Conservation (phyloP, 2,329 filamentous ascomycete genomes). For the Arthrobotrys entomopaga region DNA sequence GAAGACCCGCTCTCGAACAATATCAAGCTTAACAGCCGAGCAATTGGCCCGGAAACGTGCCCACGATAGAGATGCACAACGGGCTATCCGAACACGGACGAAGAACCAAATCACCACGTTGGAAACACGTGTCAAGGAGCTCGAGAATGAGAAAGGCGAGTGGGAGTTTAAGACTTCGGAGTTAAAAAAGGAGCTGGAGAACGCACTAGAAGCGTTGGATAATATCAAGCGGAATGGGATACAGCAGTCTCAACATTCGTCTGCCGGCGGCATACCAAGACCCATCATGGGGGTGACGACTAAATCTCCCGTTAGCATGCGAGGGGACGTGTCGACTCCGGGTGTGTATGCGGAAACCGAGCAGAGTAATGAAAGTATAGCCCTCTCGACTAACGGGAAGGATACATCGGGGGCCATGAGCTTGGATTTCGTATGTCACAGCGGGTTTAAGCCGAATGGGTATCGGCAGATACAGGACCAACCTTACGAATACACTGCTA, state of each 20-base stretch:
- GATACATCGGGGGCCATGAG: constrained; percentile 45
- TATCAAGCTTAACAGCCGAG: constrained; percentile 85
- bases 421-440: constrained; percentile 49
- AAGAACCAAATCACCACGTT: constrained; percentile 80
- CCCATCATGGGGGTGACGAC: constrained; percentile 20
- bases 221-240: constrained; percentile 49
- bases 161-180: constrained; percentile 80
- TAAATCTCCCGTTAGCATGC: constrained; percentile 35
- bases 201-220: constrained; percentile 48
- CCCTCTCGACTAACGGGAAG: constrained; percentile 39
- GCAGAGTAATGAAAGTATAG: constrained; percentile 38
- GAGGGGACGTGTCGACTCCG: constrained; percentile 27
- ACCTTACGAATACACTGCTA: constrained; percentile 47
- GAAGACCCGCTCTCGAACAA: constrained; percentile 70
- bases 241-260: constrained; percentile 15
- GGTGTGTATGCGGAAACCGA: constrained; percentile 31
- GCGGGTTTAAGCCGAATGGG: constrained; percentile 42
- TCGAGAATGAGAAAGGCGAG: constrained; percentile 62
- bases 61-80: constrained; percentile 88
- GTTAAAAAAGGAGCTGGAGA: constrained; percentile 73
- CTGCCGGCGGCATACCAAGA: constrained; percentile 5
- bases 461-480: constrained; percentile 53
- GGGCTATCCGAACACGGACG: constrained; percentile 83
- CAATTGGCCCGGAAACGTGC: constrained; percentile 90
- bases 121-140: constrained; percentile 76